Evolutionary conservation across 2,329 filamentous ascomycete species (phyloP).

Genomic region (Fusarium proliferatum): DNA sequence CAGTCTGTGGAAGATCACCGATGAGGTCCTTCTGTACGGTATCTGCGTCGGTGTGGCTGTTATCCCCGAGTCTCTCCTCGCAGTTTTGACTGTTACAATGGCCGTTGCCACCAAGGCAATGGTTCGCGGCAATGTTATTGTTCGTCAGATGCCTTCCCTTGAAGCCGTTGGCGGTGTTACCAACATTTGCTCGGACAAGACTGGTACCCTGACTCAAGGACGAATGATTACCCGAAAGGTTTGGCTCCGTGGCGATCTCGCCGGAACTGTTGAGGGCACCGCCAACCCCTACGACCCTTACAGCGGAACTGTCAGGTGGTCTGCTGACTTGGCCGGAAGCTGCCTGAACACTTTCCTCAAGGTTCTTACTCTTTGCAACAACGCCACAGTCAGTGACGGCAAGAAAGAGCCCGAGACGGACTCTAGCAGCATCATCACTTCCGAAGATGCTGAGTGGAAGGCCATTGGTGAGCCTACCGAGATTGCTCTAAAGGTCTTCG

Average conservation of each 20-base stretch:
- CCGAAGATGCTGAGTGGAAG: slow-evolving; percentile 61
- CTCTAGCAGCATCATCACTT: slow-evolving; percentile 60
- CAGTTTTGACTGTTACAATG: slow-evolving; percentile 78
- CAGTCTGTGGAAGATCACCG: slow-evolving; percentile 63
- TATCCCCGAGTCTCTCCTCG: slow-evolving; percentile 74
- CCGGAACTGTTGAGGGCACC: slow-evolving; percentile 64
- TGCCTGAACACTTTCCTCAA: slow-evolving; percentile 61
- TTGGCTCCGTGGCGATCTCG: slow-evolving; percentile 67
- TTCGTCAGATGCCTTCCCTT: slow-evolving; percentile 72
- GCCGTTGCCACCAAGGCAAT: slow-evolving; percentile 73
- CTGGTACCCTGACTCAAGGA: slow-evolving; percentile 73
- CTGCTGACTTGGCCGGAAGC: slow-evolving; percentile 53
- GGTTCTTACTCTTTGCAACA: slow-evolving; percentile 72
- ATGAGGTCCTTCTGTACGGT: slow-evolving; percentile 70
- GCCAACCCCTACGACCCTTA: slow-evolving; percentile 71
- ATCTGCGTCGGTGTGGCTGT: slow-evolving; percentile 72
- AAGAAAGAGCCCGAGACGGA: slow-evolving; percentile 60
- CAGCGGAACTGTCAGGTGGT: slow-evolving; percentile 63
- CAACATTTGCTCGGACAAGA: slow-evolving; percentile 78
- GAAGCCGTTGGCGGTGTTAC: slow-evolving; percentile 77
- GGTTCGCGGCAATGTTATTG: slow-evolving; percentile 72
- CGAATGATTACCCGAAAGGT: slow-evolving; percentile 74
- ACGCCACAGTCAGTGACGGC: slow-evolving; percentile 61
- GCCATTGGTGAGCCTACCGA: slow-evolving; percentile 77
- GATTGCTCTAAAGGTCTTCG: slow-evolving; percentile 79